These are phyloP conservation scores for Theobroma cacao DNA, from an alignment of 345 rosid species.

Conservation along the genomic window DNA sequence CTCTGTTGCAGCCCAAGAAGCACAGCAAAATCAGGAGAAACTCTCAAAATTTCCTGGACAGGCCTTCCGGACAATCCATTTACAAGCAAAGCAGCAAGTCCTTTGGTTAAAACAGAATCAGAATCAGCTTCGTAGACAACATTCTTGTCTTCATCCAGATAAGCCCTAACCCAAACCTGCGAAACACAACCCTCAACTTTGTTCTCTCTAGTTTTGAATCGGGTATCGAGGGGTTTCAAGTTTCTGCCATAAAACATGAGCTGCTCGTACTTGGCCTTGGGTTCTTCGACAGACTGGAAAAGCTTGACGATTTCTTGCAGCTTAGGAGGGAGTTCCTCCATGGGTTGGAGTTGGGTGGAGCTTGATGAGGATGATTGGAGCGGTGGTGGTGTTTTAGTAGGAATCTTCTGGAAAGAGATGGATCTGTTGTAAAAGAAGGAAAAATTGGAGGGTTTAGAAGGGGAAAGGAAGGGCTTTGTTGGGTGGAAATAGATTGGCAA, in stretches of 20 bases:
- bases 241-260: conserved; percentile 75
- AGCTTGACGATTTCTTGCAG: conserved; percentile 78
- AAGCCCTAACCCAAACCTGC: conserved; percentile 97
- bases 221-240: conserved; percentile 66
- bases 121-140: conserved; percentile 91
- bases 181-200: conserved; percentile 95
- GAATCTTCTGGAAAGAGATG: conserved; percentile 41
- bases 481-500: conserved; percentile 25
- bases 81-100: conserved; percentile 89
- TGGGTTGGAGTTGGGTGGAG: conserved; percentile 54
- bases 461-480: background rate
- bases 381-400: conserved; percentile 21
- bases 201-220: conserved; percentile 68
- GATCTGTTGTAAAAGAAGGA: conserved; percentile 30
- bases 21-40: conserved; percentile 74
- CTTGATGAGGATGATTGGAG: conserved; percentile 33
- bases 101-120: conserved; percentile 79
- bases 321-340: conserved; percentile 81
- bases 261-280: conserved; percentile 83
- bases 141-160: conserved; percentile 50
- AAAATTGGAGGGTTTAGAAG: conserved; percentile 25
- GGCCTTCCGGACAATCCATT: conserved; percentile 77
- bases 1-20: conserved; percentile 88
- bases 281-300: conserved; percentile 78
- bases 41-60: conserved; percentile 64